phyloP scores from a whole-genome alignment of 805 yeast species.

The Sungouiella thailandica region DNA sequence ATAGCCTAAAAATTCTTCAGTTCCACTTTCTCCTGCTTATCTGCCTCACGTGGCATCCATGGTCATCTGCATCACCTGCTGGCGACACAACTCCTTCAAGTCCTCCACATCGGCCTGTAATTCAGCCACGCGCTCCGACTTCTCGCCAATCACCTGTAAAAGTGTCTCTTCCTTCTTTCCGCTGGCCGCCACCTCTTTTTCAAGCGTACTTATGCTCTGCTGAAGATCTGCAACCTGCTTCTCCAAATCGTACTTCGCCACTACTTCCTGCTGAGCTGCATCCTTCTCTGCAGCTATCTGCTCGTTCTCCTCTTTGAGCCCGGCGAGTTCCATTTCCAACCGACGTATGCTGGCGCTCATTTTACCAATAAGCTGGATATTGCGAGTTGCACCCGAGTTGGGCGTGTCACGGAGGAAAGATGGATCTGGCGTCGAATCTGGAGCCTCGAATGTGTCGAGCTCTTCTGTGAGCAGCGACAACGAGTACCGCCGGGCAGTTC shows the following conservation, averaged over 20 bases:
- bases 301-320: constrained; percentile 58
- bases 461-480: background rate
- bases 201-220: constrained; percentile 22
- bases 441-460: constrained; percentile 6
- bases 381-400: constrained; percentile 15
- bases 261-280: constrained; percentile 62
- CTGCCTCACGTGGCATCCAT: constrained; percentile 6
- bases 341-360: constrained; percentile 74
- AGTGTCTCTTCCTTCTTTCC: constrained; percentile 47
- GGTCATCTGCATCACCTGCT: constrained; percentile 82
- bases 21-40: too few relatives aligned
- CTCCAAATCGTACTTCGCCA: constrained; percentile 30
- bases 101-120: constrained; percentile 84
- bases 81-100: constrained; percentile 74
- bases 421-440: constrained; percentile 5
- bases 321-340: constrained; percentile 70
- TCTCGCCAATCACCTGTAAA: constrained; percentile 76
- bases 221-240: constrained; percentile 28
- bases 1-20: too few relatives aligned
- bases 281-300: constrained; percentile 54
- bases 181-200: constrained; percentile 30
- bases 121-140: constrained; percentile 80
- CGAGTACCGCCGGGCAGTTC: background rate
- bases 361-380: constrained; percentile 65
- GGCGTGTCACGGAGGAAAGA: constrained; percentile 8